Conservation (phyloP, 768 basidiomycete genomes). For the Russula virescens region DNA sequence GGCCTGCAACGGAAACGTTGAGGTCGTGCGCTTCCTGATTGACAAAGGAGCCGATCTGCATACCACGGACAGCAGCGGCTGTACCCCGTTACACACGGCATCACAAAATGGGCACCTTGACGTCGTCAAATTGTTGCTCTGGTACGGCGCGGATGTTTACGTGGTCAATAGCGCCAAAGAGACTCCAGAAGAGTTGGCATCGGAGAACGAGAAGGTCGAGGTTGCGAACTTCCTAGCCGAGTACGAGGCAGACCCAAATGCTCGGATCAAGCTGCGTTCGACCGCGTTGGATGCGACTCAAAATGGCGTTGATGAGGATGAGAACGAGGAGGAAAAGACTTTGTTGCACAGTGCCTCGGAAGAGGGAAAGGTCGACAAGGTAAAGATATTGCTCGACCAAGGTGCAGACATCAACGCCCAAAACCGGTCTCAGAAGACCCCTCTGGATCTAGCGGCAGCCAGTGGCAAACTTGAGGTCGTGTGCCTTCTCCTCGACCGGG, state of each 20-base stretch:
- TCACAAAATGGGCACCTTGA: not conserved
- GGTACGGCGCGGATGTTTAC: not conserved
- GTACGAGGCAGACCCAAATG: not conserved
- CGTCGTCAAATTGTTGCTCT: not conserved
- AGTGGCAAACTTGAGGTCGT: not conserved
- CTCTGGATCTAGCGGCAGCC: not conserved
- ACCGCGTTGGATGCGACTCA: not conserved
- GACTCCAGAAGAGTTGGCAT: not conserved
- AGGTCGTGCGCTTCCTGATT: slow-evolving; percentile 1
- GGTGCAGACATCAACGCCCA: not conserved
- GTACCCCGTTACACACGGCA: slow-evolving; percentile 9
- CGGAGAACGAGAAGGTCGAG: not conserved
- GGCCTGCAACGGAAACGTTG: not conserved
- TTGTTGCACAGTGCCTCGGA: not conserved
- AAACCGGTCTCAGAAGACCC: not conserved
- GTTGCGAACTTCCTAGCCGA: not conserved
- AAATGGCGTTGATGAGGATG: not conserved
- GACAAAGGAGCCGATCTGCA: slow-evolving; percentile 8
- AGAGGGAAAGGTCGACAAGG: not conserved
- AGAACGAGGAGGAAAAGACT: too few relatives aligned
- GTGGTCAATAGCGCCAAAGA: not conserved
- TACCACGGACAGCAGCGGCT: not conserved
- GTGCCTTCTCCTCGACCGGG: not conserved
- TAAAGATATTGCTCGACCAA: not conserved
- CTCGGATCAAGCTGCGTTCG: not conserved